Base-by-base conservation (phyloP, 352 stramenopile genomes). In the Pythium utonaiense region DNA sequence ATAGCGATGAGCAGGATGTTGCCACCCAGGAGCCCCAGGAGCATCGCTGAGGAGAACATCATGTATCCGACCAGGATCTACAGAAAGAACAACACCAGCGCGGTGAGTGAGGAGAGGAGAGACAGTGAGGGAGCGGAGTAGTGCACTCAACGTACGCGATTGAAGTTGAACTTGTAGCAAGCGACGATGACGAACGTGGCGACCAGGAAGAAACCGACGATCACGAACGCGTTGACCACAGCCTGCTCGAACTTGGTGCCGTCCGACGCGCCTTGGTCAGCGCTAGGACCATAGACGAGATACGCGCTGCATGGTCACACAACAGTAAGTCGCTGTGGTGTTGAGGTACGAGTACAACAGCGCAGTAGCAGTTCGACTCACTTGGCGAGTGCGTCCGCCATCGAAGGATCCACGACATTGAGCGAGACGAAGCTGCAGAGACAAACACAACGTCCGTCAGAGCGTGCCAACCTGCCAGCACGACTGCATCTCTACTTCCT, bases 121-220 rank as follows among this genome's bases (percentile, higher is more conserved):
- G n/a, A n/a, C n/a, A n/a, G n/a, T n/a, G n/a, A n/a, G n/a, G n/a
- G n/a, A n/a, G n/a, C n/a, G n/a, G n/a, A n/a, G n/a, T n/a, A n/a
- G n/a, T n/a, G n/a, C n/a, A n/a, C n/a, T 25, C 17, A 45, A 53
- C 64, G 55, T 53, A 94, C 88, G 54, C 68, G 80, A 34, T 82
- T 91, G 59, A 93, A 92, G 60, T 95, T 93, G 67, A 90, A 93
- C 52, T 96, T 96, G 78, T 96, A 97, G 66, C 88, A 92, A 42
- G 86, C 80, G 17, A 96, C 89, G 59, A 97, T 96, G 8, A 95
- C 73, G 49, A 97, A 96, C 28, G 90, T 97, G 42, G 86, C 86
- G 47, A 91, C 75, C 12, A 91, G 72, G 45, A 97, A 96, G 42
- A 97, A 91, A 24, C 78, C 84, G 25, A 97, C 88, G 54, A 97